Evolutionary conservation across 352 stramenopile genomes (phyloP).

Genomic region (Globisporangium middletonii): DNA sequence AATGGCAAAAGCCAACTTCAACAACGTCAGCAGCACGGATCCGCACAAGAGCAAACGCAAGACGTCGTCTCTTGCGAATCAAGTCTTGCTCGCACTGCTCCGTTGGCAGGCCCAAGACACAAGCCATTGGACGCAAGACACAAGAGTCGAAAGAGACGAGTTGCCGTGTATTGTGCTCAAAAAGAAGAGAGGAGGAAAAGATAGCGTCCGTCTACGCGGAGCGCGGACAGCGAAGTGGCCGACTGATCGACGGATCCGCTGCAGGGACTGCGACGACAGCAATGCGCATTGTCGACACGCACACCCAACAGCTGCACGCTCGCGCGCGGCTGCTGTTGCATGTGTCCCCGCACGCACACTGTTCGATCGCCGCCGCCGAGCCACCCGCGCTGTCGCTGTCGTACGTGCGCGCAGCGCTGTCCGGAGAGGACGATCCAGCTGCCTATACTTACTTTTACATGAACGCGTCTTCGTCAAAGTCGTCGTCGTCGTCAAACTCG

Average conservation of each 20-base stretch:
- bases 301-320: background rate
- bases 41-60: too few relatives aligned
- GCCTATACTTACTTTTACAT: constrained; percentile 81
- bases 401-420: background rate
- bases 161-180: constrained; percentile 1
- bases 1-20: too few relatives aligned
- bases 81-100: too few relatives aligned
- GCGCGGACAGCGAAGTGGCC: too few relatives aligned
- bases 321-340: background rate
- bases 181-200: constrained; percentile 4
- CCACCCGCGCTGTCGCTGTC: background rate
- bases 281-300: too few relatives aligned
- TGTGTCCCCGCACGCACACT: too few relatives aligned
- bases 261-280: background rate
- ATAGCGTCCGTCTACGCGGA: constrained; percentile 6
- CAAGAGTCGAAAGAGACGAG: background rate
- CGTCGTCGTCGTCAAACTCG: constrained; percentile 87
- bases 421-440: background rate
- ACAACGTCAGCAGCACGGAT: too few relatives aligned
- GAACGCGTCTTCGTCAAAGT: constrained; percentile 84
- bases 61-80: too few relatives aligned
- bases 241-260: too few relatives aligned
- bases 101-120: too few relatives aligned
- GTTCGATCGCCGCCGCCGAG: too few relatives aligned
- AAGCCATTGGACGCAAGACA: background rate